A percentile compares a stretch with the other conserved stretches of the same genome.
Evolutionary conservation across 1,139 yeast genomes (phyloP).

Genomic region (Scheffersomyces segobiensis): DNA sequence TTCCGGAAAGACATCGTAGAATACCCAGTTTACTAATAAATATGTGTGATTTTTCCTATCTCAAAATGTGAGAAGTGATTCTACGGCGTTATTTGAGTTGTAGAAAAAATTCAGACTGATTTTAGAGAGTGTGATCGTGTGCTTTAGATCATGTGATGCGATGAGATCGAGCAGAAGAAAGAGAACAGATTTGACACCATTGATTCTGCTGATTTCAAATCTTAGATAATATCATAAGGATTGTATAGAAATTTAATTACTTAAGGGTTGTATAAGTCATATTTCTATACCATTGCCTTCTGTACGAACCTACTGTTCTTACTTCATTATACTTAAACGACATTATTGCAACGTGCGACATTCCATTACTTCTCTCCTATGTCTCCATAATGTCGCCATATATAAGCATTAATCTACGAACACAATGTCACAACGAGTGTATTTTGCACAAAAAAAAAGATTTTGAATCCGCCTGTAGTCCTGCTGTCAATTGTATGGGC

Average conservation of each 20-base stretch:
- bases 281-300: not conserved
- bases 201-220: not conserved
- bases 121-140: not conserved
- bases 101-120: too few species aligned
- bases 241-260: not conserved
- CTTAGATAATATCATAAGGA: too few species aligned
- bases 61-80: not conserved
- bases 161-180: not conserved
- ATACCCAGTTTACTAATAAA: not conserved
- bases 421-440: not conserved
- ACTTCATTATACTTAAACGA: not conserved
- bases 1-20: constrained; percentile 15
- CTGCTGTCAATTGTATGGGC: not conserved
- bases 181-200: not conserved
- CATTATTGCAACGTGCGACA: not conserved
- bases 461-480: not conserved
- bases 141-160: not conserved
- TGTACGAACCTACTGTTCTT: too few species aligned
- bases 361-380: too few species aligned
- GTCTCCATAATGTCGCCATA: not conserved
- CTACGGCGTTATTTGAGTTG: not conserved
- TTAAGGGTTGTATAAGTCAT: not conserved
- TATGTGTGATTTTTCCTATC: not conserved
- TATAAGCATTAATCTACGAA: not conserved
- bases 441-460: not conserved